phyloP scores from a whole-genome alignment of 768 basidiomycete species.

The Rhizopogon salebrosus region DNA sequence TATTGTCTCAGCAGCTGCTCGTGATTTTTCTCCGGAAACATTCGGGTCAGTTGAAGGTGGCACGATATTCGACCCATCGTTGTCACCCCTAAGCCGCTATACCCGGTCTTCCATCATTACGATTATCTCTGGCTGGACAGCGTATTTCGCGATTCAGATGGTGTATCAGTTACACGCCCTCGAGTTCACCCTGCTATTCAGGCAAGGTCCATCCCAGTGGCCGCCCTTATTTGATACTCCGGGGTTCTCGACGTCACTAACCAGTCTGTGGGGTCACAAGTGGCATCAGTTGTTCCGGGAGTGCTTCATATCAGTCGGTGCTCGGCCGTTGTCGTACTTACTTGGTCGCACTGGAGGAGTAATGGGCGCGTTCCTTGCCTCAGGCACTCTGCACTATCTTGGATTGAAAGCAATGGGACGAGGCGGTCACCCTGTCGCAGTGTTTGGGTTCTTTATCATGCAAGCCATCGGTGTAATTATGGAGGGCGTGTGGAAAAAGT shows the following conservation, averaged over 20 bases:
- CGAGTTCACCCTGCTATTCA: constrained; percentile 40
- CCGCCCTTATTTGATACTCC: constrained; percentile 59
- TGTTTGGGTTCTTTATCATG: constrained; percentile 52
- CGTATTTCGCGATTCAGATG: constrained; percentile 42
- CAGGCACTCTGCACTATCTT: constrained; percentile 55
- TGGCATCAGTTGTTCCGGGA: constrained; percentile 72
- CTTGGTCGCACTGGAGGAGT: constrained; percentile 46
- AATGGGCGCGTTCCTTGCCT: constrained; percentile 55
- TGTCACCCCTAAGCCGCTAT: constrained; percentile 29
- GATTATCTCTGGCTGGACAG: constrained; percentile 34
- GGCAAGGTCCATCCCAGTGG: constrained; percentile 50
- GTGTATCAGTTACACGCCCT: constrained; percentile 38
- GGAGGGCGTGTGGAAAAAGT: constrained; percentile 41
- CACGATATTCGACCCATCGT: constrained; percentile 31
- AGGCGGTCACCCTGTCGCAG: constrained; percentile 38
- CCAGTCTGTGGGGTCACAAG: constrained; percentile 54
- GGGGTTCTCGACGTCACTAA: constrained; percentile 53
- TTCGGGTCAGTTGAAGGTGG: constrained; percentile 30
- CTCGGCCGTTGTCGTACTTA: constrained; percentile 34
- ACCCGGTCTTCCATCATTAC: constrained; percentile 41
- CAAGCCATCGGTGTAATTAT: constrained; percentile 48
- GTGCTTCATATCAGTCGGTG: constrained; percentile 48
- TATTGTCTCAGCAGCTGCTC: constrained; percentile 4
- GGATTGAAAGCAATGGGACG: constrained; percentile 55
- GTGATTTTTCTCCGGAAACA: constrained; percentile 33